phyloP scores from a whole-genome alignment of 371 early-diverging fungal species.

The Rhizopus stolonifer region DNA sequence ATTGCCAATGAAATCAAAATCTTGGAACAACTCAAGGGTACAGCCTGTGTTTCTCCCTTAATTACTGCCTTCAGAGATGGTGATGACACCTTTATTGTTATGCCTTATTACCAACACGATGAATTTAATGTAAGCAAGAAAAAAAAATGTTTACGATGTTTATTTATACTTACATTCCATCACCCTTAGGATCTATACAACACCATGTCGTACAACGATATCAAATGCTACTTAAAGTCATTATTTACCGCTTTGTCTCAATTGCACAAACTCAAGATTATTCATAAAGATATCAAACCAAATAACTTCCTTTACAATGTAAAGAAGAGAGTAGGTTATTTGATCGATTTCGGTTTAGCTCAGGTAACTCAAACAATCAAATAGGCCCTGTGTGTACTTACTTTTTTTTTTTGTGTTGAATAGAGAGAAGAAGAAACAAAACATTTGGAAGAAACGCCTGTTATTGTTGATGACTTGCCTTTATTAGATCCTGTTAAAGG shows the following conservation, averaged over 20 bases:
- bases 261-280: constrained; percentile 70
- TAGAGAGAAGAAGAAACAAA: constrained; percentile 23
- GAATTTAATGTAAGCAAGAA: constrained; percentile 76
- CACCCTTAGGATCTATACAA: constrained; percentile 2
- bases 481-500: constrained; percentile 9
- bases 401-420: neutral
- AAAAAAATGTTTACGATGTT: constrained; percentile 2
- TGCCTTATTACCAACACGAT: constrained; percentile 87
- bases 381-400: neutral
- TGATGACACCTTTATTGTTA: constrained; percentile 85
- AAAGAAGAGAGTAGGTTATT: constrained; percentile 70
- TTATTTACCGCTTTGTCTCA: constrained; percentile 74
- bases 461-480: neutral
- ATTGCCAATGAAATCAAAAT: constrained; percentile 90
- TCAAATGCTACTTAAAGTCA: constrained; percentile 79
- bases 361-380: too few species aligned
- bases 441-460: neutral
- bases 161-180: neutral
- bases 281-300: constrained; percentile 98
- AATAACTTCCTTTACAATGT: constrained; percentile 92
- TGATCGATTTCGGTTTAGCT: constrained; percentile 99
- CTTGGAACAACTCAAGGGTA: constrained; percentile 63
- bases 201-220: constrained; percentile 65
- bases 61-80: constrained; percentile 80
- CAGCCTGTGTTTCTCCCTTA: constrained; percentile 68